Percentiles rank a stretch among this genome's conserved stretches.
These are phyloP conservation scores for Alternaria incomplexa DNA, from an alignment of 2,329 filamentous ascomycete genomes.

Conservation along the genomic window DNA sequence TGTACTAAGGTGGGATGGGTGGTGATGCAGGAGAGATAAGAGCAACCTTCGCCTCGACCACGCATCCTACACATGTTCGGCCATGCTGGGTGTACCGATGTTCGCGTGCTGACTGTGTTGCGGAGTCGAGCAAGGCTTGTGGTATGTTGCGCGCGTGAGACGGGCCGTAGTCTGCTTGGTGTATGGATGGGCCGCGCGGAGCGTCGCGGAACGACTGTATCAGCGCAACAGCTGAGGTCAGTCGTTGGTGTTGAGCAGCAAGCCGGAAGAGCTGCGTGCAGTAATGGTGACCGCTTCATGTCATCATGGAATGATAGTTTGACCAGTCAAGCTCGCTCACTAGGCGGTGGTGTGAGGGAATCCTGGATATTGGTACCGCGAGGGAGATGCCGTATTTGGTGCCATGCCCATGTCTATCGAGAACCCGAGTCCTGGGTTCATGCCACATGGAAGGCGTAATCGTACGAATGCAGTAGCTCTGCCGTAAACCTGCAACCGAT, in stretches of 20 bases:
- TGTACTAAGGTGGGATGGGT: neutral
- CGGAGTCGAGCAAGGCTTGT: neutral
- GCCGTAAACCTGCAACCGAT: conserved; percentile 1
- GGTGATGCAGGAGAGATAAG: neutral
- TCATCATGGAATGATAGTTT: neutral
- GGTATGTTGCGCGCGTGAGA: neutral
- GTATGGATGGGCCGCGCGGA: neutral
- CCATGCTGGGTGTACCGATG: neutral
- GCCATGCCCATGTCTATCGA: neutral
- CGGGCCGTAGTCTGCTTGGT: neutral
- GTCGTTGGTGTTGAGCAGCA: neutral
- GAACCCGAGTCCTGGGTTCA: neutral
- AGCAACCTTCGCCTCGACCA: neutral
- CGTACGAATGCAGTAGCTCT: conserved; percentile 8
- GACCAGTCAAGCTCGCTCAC: neutral
- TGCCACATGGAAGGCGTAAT: neutral
- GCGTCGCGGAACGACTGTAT: neutral
- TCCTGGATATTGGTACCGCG: neutral
- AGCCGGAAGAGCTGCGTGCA: neutral
- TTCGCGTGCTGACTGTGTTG: neutral
- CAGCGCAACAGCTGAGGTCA: neutral
- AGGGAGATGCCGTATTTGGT: neutral
- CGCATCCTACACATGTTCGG: neutral
- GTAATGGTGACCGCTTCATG: neutral
- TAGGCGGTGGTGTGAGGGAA: neutral